Conservation (phyloP, 1,284 basidiomycete species). For the Rhodotorula sp. region DNA sequence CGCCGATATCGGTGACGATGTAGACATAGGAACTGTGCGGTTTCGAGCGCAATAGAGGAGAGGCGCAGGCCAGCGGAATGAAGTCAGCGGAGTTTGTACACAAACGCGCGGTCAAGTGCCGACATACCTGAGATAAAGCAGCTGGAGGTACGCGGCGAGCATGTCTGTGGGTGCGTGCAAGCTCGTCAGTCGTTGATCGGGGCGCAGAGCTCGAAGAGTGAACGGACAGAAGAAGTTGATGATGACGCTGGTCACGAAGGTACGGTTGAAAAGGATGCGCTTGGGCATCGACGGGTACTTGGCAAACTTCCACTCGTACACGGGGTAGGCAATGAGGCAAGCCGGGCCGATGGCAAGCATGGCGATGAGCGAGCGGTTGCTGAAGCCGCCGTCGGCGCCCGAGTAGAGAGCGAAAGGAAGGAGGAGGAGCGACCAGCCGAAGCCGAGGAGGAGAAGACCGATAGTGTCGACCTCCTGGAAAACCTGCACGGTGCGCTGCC, state of each 20-base stretch:
- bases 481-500: background rate
- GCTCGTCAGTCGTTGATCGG: no score
- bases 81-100: no score
- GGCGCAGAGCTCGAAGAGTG: no score
- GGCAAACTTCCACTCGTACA: conserved; percentile 34
- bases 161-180: conserved; percentile 7
- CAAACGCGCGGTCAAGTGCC: no score
- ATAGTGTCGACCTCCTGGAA: conserved; percentile 35
- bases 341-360: conserved; percentile 36
- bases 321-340: conserved; percentile 23
- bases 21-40: conserved; percentile 43
- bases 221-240: conserved; percentile 24
- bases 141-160: conserved; percentile 7
- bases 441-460: conserved; percentile 42
- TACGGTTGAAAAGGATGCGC: conserved; percentile 26
- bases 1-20: conserved; percentile 45
- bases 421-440: conserved; percentile 34
- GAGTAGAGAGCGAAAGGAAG: conserved; percentile 37
- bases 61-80: no score
- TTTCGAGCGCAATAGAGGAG: no score
- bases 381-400: conserved; percentile 30
- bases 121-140: conserved; percentile 19
- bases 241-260: conserved; percentile 22
- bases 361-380: conserved; percentile 37
- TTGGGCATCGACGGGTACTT: conserved; percentile 26